Percentiles rank a stretch among this genome's conserved stretches.
Conservation (phyloP, 108 stramenopile genomes). For the Cylindrotheca closterium region DNA sequence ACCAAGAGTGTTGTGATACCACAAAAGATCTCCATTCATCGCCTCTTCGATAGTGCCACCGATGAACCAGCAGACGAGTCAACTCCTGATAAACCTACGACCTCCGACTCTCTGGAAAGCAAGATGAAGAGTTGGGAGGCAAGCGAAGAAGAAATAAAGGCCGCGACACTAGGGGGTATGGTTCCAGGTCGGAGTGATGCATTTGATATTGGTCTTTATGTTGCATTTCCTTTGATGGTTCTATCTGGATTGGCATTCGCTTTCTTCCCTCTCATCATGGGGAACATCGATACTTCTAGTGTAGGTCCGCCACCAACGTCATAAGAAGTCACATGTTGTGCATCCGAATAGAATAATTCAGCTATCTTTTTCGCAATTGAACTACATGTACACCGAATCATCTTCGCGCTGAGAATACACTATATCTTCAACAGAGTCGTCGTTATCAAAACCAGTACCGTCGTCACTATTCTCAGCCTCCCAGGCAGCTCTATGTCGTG, state of each 20-base stretch:
- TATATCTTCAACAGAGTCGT: constrained; percentile 4
- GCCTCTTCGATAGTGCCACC: too few species aligned
- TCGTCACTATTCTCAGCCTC: constrained; percentile 21
- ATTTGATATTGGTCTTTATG: constrained; percentile 74
- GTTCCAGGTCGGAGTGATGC: constrained; percentile 49
- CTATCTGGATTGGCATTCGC: constrained; percentile 46
- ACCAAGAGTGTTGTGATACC: too few species aligned
- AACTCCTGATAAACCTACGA: neutral
- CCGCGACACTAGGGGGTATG: constrained; percentile 65
- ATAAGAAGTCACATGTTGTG: constrained; percentile 11
- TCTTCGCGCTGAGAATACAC: neutral
- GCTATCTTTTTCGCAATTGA: neutral
- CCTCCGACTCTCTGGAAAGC: constrained; percentile 46
- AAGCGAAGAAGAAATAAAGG: constrained; percentile 72
- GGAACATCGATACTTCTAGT: constrained; percentile 61
- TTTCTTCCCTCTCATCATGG: constrained; percentile 74
- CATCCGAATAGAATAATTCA: neutral
- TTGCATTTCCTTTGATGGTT: constrained; percentile 74
- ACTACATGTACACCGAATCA: neutral
- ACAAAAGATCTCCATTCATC: too few species aligned
- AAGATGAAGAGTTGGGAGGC: constrained; percentile 86
- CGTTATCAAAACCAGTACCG: constrained; percentile 2
- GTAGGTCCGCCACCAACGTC: constrained; percentile 75
- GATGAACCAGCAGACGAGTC: neutral
- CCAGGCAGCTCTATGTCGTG: constrained; percentile 23